Evolutionary conservation across 163 green algal species (phyloP), one percentile per base, ranked within the genome.

Genomic region (Trebouxiophyceae sp.): DNA sequence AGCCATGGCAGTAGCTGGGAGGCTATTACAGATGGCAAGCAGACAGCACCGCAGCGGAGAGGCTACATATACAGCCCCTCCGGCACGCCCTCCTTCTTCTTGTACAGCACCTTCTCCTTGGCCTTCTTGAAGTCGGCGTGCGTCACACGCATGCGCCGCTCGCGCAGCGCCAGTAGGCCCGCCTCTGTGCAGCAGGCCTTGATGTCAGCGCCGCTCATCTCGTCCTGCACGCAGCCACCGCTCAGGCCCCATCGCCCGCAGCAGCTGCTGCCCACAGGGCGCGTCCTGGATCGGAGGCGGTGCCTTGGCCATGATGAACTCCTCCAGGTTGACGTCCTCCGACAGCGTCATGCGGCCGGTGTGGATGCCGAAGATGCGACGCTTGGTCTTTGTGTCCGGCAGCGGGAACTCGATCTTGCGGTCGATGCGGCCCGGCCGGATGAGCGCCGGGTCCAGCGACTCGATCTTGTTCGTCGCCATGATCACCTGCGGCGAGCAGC

Each of bases 401-500:
- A 98, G 78, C 22, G 93, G 92, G 79, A 99, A 99, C 83, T 99
- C 93, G 65, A 99, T 99, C 76, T 96, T 97, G 55, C 91, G 83
- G 75, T 98, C 89, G 62, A 98, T 97, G 57, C 92, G 84, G 6
- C 93, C 93, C 16, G 93, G 93, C 50, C 93, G 84, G 61, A 99
- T 96, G 28, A 99, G 84, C 0, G 93, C 93, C 2, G 93, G 93
- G 72, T 99, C 93, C 31, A 99, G 80, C 3, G 80, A 89, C 66
- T 99, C 93, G 59, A 99, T 99, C 60, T 89, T 81, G 83, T 99
- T 99, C 64, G 93, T 99, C 29, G 93, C 93, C 87, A 99, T 95
- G 83, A 99, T 97, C 22, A 99, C 93, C 84, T 92, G 78, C 23
- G 54, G 8, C n/a, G n/a, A n/a, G n/a, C n/a, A n/a, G n/a, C n/a